Base-by-base conservation (phyloP, 2,329 filamentous ascomycete genomes). In the Fusarium xyrophilum region DNA sequence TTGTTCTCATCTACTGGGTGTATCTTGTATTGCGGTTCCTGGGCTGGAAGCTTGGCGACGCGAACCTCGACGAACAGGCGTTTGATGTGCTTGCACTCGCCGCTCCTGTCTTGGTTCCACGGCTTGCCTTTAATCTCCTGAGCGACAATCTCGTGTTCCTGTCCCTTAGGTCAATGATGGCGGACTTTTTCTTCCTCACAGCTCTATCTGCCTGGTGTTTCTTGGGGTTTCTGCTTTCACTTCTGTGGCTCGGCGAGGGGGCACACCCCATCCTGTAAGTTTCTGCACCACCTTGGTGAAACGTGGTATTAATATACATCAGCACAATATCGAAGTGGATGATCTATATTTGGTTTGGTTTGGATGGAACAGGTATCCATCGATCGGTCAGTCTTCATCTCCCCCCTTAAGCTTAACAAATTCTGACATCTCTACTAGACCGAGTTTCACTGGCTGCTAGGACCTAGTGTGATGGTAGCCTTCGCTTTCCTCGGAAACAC, bases 261-360 rank as follows among this genome's bases (percentile, higher is more conserved):
- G 78, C 79, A 2, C 88, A 91, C 55, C 81, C 85, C 53, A 78
- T 89, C 7, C 80, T 91, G 78, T 85, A 78, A 70, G 82, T 77
- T 11, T n/a, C 23, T n/a, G 25, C 15, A 28, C 27, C 11, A 27
- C 30, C 25, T 40, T 17, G 17, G 17, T 28, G 28, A 11, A 33
- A 19, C 19, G 33, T 39, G 55, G 8, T 65, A 44, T 60, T 72
- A 7, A 73, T 46, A 39, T 30, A 17, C 33, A 27, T 15, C 47
- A 86, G 83, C 7, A 92, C 89, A 3, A 93, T 96, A 65, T 88
- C 88, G 44, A 93, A 94, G 78, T 96, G 93, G 93, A 95, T 96
- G 92, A 86, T 96, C 3, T 96, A 91, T 86, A 94, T 96, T 68
- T 96, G 93, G 93, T 96, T 96, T 74, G 93, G 93, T 4, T 86